Evolutionary conservation across 441 rosid genomes (phyloP).

Genomic region (Pelargonium cotyledonis): DNA sequence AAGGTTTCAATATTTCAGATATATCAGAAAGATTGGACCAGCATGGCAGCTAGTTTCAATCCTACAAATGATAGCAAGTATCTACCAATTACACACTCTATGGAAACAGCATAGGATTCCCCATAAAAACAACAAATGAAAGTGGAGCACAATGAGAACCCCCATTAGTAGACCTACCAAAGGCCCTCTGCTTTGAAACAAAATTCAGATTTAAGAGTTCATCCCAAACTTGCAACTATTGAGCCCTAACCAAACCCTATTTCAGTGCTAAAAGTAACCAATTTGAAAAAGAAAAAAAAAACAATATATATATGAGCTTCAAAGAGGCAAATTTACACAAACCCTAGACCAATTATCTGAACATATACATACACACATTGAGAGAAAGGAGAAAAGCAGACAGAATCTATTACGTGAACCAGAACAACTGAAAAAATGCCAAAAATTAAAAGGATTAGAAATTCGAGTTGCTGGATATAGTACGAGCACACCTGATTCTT

Average conservation of each 20-base stretch:
- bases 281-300: no score
- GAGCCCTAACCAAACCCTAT: background rate
- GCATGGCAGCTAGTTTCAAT: background rate
- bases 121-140: no score
- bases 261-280: background rate
- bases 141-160: no score
- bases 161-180: background rate
- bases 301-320: background rate
- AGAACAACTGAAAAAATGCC: background rate
- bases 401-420: background rate
- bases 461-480: background rate
- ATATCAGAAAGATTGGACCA: background rate
- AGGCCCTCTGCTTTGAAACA: background rate
- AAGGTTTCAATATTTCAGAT: no score
- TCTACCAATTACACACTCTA: no score
- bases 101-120: background rate
- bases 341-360: background rate
- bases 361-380: background rate
- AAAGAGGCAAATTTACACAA: background rate
- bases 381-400: background rate
- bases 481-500: slow-evolving; percentile 62
- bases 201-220: background rate
- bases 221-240: background rate
- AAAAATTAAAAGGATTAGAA: background rate
- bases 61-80: no score